Evolutionary conservation across 2,329 filamentous ascomycete genomes (phyloP).

Genomic region (Fusarium temperatum): DNA sequence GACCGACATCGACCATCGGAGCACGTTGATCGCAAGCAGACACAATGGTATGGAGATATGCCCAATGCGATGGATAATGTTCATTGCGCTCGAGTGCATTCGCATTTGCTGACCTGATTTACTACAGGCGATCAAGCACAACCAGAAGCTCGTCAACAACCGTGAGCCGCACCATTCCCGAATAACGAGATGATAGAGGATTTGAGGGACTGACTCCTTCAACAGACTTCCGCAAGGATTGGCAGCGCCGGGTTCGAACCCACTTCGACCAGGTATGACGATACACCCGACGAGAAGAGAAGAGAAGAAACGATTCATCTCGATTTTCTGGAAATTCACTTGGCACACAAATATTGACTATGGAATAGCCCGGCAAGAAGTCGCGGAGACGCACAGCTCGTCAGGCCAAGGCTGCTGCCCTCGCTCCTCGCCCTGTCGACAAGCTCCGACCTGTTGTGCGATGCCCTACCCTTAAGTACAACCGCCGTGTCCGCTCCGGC

Average conservation of each 20-base stretch:
- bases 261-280: constrained; percentile 98
- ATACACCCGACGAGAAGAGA: constrained; percentile 22
- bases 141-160: constrained; percentile 98
- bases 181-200: constrained; percentile 41
- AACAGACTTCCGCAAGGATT: constrained; percentile 98
- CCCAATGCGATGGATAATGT: constrained; percentile 32
- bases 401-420: constrained; percentile 91
- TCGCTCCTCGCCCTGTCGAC: constrained; percentile 97
- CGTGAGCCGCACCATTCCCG: constrained; percentile 65
- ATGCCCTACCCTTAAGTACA: constrained; percentile 99
- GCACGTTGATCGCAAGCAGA: constrained; percentile 62
- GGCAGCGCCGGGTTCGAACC: constrained; percentile 97
- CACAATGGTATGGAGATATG: constrained; percentile 59
- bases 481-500: constrained; percentile 95
- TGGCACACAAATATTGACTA: constrained; percentile 48
- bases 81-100: constrained; percentile 22
- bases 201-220: constrained; percentile 51
- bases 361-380: constrained; percentile 89
- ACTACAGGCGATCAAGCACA: constrained; percentile 95
- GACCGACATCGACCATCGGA: constrained; percentile 55
- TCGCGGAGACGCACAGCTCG: constrained; percentile 89
- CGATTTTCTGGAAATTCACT: constrained; percentile 26
- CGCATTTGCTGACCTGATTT: constrained; percentile 44
- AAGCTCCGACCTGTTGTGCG: constrained; percentile 95
- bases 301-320: constrained; percentile 17